Evolutionary conservation across 1,284 basidiomycete species (phyloP).

Genomic region (Heterobasidion irregulare): DNA sequence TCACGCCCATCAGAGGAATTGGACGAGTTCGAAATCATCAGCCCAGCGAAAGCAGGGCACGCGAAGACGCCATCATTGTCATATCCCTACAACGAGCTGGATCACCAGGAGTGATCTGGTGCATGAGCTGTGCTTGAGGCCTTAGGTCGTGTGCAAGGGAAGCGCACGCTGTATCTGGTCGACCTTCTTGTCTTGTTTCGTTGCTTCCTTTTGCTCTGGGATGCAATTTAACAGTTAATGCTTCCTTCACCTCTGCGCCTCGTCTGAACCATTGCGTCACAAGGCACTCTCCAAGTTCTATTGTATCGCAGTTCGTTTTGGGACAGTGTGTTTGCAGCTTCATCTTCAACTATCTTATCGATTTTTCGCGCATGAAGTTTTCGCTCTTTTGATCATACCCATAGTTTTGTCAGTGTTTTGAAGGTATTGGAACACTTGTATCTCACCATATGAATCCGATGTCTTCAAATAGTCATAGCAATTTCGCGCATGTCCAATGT

Average conservation of each 20-base stretch:
- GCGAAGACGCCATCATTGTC: slow-evolving; percentile 18
- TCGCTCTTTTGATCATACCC: not conserved
- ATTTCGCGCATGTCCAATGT: not conserved
- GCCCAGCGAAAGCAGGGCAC: slow-evolving; percentile 13
- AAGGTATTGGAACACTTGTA: too few relatives aligned
- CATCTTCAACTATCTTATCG: not conserved
- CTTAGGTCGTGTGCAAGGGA: not conserved
- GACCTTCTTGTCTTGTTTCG: not conserved
- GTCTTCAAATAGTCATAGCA: not conserved
- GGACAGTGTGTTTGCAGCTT: not conserved
- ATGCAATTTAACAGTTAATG: not conserved
- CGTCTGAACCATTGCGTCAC: not conserved
- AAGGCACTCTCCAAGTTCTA: too few relatives aligned
- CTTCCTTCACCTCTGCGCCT: not conserved
- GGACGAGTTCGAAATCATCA: slow-evolving; percentile 27
- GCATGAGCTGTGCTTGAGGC: not conserved
- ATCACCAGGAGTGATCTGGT: slow-evolving; percentile 16
- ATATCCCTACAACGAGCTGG: slow-evolving; percentile 33
- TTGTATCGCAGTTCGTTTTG: too few relatives aligned
- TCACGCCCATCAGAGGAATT: slow-evolving; percentile 22
- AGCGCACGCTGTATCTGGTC: not conserved
- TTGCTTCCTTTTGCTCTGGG: not conserved
- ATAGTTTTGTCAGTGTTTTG: not conserved
- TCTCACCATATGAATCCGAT: not conserved
- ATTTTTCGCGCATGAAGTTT: not conserved